Base-by-base conservation (phyloP, 352 stramenopile species). In the Globisporangium rhizosaccharum region DNA sequence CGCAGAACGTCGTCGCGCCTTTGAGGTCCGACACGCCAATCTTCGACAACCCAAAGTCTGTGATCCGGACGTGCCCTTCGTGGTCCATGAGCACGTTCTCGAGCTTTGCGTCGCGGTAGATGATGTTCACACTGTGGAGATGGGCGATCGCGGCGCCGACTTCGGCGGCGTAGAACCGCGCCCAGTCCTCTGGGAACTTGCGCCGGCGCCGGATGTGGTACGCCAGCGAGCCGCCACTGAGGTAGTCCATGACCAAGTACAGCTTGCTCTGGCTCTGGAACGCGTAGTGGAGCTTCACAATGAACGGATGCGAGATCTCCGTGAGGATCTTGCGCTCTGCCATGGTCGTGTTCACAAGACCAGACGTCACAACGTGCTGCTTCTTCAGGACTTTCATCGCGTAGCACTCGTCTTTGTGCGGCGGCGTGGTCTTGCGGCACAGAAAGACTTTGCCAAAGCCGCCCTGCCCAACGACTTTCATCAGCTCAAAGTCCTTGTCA, bases 381-480 rank as follows among this genome's bases (percentile, higher is more conserved):
- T 98, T 98, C 71, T 97, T 97, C 55, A 98, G 68, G 48, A 98
- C 90, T 67, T 99, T 99, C 85, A 99, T 98, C 3, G 97, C 97
- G 71, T 98, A 99, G 68, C 97, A 98, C 65, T 98, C 80, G 39
- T 91, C 87, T 46, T 94, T 96, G 55, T 89, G 81, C 10, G 80
- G 87, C 14, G 75, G 59, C 14, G 75, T 98, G 3, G 88, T 90
- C 75, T 99, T 98, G 55, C 92, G 85, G 7, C 97, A 97, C 30
- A 99, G 73, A 69, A 99, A 99, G 17, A 99, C 97, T 75, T 99
- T 98, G 73, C 94, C 96, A 70, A 98, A 98, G 63, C 68, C 96
- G 61, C 96, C 96, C 70, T 99, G 97, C 5, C 96, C 96, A 51
- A 99, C 96, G 58, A 99, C 91, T 66, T 98, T 97, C 56, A 99